A percentile compares a stretch with the other conserved stretches of the same genome.
These are phyloP conservation scores for Mycena rosella DNA, from an alignment of 768 basidiomycete species.

Conservation along the genomic window DNA sequence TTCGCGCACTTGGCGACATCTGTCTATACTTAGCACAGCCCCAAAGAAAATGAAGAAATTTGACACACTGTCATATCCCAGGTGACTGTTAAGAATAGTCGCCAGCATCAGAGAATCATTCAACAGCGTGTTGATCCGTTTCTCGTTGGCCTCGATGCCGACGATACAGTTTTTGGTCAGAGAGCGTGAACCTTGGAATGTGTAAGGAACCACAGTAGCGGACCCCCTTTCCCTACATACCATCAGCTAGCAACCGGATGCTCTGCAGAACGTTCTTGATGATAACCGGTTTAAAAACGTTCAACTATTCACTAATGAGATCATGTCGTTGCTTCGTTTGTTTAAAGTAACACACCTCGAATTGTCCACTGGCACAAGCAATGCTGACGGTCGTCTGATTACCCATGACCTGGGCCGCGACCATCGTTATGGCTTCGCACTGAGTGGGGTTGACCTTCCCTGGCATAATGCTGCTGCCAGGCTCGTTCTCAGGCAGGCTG, in stretches of 20 bases:
- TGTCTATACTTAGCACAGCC: slow-evolving; percentile 48
- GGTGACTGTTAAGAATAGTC: slow-evolving; percentile 94
- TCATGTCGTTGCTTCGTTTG: slow-evolving; percentile 6
- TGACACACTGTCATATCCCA: slow-evolving; percentile 95
- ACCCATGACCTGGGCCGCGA: slow-evolving; percentile 98
- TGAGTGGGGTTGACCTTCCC: slow-evolving; percentile 99
- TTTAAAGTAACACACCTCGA: slow-evolving; percentile 74
- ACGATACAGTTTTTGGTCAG: slow-evolving; percentile 98
- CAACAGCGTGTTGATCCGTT: slow-evolving; percentile 87
- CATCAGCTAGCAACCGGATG: slow-evolving; percentile 93
- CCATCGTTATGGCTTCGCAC: slow-evolving; percentile 99
- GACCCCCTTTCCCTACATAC: slow-evolving; percentile 53
- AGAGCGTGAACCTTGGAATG: slow-evolving; percentile 77
- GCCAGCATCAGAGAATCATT: slow-evolving; percentile 99
- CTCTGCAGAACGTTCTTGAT: slow-evolving; percentile 98
- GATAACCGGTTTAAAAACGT: slow-evolving; percentile 99
- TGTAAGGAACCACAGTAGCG: slow-evolving; percentile 28
- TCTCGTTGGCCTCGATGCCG: slow-evolving; percentile 97
- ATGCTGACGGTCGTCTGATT: slow-evolving; percentile 95
- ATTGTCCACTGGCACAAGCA: slow-evolving; percentile 95
- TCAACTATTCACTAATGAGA: slow-evolving; percentile 67
- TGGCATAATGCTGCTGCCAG: slow-evolving; percentile 99
- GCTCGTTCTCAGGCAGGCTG: slow-evolving; percentile 96
- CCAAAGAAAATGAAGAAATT: slow-evolving; percentile 8
- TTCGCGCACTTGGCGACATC: slow-evolving; percentile 99